Evolutionary conservation across 768 basidiomycete species (phyloP).

Genomic region (Kwoniella pini): DNA sequence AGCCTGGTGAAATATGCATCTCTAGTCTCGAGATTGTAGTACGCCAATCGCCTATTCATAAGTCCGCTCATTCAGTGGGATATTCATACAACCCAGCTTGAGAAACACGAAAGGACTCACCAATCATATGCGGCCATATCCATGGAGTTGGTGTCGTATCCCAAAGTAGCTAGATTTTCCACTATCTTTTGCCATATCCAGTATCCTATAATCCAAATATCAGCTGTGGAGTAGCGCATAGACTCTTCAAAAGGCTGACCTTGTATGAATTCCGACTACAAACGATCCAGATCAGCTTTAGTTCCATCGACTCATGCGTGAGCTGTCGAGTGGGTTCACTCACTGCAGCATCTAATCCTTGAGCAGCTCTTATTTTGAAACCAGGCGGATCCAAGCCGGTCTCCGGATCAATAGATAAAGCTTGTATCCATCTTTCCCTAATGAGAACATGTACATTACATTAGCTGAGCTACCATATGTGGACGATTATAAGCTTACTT

Average conservation of each 20-base stretch:
- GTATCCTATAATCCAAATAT: constrained; percentile 64
- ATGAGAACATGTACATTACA: no score
- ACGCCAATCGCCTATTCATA: constrained; percentile 53
- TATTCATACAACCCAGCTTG: background rate
- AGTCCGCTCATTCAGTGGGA: background rate
- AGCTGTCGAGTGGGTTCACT: constrained; percentile 54
- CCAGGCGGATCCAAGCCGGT: constrained; percentile 87
- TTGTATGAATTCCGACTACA: constrained; percentile 49
- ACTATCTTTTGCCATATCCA: constrained; percentile 86
- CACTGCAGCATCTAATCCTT: constrained; percentile 87
- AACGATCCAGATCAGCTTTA: constrained; percentile 11
- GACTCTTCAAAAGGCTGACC: constrained; percentile 25
- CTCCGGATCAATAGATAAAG: constrained; percentile 84
- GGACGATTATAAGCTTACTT: constrained; percentile 50
- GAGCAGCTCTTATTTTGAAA: constrained; percentile 83
- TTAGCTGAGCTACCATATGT: no score
- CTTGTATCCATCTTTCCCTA: constrained; percentile 75
- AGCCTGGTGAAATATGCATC: constrained; percentile 58
- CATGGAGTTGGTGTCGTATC: constrained; percentile 68
- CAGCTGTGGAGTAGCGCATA: constrained; percentile 20
- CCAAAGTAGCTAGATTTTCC: constrained; percentile 88
- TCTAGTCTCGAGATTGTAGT: constrained; percentile 79
- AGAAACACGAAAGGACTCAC: constrained; percentile 58
- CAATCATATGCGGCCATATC: constrained; percentile 71
- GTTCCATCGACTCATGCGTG: background rate